Evolutionary conservation across 352 stramenopile species (phyloP).

Genomic region (Globisporangium cederbergense): DNA sequence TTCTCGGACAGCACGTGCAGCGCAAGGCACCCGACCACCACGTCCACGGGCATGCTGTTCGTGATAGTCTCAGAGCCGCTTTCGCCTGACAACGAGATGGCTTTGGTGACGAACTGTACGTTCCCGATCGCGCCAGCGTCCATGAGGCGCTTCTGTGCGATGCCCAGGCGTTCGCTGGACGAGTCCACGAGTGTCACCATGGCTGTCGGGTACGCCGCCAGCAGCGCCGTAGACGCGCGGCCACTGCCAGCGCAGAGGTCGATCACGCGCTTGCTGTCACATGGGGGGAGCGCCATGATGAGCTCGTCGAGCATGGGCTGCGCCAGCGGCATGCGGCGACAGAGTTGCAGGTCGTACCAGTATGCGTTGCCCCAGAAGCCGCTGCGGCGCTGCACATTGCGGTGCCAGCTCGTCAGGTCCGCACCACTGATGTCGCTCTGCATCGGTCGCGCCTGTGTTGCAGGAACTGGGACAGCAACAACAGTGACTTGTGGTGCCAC

Average conservation of each 20-base stretch:
- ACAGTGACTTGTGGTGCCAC: background rate
- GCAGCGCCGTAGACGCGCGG: slow-evolving; percentile 40
- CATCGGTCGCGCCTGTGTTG: too few relatives aligned
- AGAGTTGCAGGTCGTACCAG: slow-evolving; percentile 77
- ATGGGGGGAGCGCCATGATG: slow-evolving; percentile 56
- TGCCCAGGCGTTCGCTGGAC: slow-evolving; percentile 45
- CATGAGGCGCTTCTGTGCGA: slow-evolving; percentile 46
- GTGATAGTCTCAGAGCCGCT: slow-evolving; percentile 23
- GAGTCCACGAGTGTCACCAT: slow-evolving; percentile 55
- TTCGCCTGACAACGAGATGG: slow-evolving; percentile 10
- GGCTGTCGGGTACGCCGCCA: slow-evolving; percentile 59
- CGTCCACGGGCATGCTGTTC: slow-evolving; percentile 32
- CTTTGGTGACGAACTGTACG: slow-evolving; percentile 25
- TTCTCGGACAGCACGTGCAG: slow-evolving; percentile 65
- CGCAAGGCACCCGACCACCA: slow-evolving; percentile 62
- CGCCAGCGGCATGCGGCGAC: slow-evolving; percentile 53
- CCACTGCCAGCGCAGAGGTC: slow-evolving; percentile 73
- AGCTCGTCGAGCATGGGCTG: slow-evolving; percentile 62
- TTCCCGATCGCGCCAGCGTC: slow-evolving; percentile 1
- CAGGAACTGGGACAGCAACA: background rate
- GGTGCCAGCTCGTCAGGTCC: slow-evolving; percentile 35
- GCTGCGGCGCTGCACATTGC: slow-evolving; percentile 55
- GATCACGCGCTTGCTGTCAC: slow-evolving; percentile 46
- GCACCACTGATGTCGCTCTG: too few relatives aligned
- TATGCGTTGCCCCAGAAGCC: slow-evolving; percentile 75